Base-by-base conservation (phyloP, 1,284 basidiomycete genomes). In the Erythrobasidium hasegawianum region DNA sequence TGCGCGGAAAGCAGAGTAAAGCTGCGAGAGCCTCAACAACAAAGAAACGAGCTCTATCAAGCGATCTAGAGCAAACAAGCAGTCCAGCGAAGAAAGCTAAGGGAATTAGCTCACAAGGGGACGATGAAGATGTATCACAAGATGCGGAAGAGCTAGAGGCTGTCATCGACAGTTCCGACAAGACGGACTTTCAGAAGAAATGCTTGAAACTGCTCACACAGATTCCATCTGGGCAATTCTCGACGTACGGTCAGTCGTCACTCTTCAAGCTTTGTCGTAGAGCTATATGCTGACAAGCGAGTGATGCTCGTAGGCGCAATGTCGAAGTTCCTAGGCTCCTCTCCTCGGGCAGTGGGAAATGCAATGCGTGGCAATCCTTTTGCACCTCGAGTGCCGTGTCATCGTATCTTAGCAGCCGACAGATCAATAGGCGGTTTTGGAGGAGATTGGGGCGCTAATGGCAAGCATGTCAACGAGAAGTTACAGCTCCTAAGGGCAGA, bases 301-400 rank as follows among this genome's bases (percentile, higher is more conserved):
- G 33, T 41, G 20, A 24, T 9, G 18, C 38, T 29, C 13, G n/a
- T 13, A 65, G 65, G 52, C 41, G 65, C 57, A 26, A 60, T 67
- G 58, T 45, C 65, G 3, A 61, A 58, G 24, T 71, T 60, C 45
- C 38, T 64, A 7, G 68, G 71, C 33, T 70, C 52, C 0, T 26
- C n/a, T 68, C 39, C 59, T 40, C 20, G 29, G 4, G 45, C 68
- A 84, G 85, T 85, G 22, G 86, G 86, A 26, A 79, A 78, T 33
- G 86, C 85, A 0, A 74, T 87, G 41, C 78, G 82, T 41, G 79
- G 78, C 43, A 87, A 87, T 71, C 85, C 85, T 0, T 87, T 86
- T 72, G 81, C 81, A 4, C 86, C 86, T 0, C 81, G 79, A 59
- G 79, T 86, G 9, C 86, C 85, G 0, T 87, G 86, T 61, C 86